phyloP scores from a whole-genome alignment of 2,329 filamentous ascomycete genomes.

The Hypoxylon sp. region DNA sequence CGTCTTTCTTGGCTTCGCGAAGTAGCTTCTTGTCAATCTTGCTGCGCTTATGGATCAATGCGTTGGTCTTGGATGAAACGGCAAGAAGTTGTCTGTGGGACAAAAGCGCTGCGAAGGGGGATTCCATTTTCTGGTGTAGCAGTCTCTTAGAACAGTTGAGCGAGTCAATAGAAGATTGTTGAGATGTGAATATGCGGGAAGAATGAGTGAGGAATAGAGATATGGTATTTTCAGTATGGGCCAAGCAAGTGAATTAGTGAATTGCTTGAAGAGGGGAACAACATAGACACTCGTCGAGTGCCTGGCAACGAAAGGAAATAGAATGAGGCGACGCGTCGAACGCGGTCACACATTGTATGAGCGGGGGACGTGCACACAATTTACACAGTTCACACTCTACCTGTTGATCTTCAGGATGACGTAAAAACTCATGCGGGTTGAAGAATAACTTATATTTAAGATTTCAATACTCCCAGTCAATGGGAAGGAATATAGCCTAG shows the following conservation, averaged over 20 bases:
- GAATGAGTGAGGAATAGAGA: neutral
- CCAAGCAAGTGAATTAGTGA: no score
- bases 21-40: constrained; percentile 43
- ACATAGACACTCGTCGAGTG: neutral
- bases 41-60: neutral
- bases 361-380: no score
- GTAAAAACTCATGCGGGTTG: neutral
- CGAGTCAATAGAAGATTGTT: constrained; percentile 4
- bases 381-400: neutral
- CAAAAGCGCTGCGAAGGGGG: constrained; percentile 36
- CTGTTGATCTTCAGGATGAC: neutral
- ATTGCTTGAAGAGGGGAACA: neutral
- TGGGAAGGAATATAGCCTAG: no score
- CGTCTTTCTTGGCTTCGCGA: constrained; percentile 24
- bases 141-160: neutral
- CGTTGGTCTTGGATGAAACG: constrained; percentile 19
- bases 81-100: constrained; percentile 31
- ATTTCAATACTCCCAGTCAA: neutral
- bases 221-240: neutral
- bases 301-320: neutral
- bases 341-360: neutral
- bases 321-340: neutral
- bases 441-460: neutral
- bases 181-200: constrained; percentile 1
- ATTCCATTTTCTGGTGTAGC: constrained; percentile 12